Evolutionary conservation across 2,329 filamentous ascomycete species (phyloP).

Genomic region (Aaosphaeria pasadenensis): DNA sequence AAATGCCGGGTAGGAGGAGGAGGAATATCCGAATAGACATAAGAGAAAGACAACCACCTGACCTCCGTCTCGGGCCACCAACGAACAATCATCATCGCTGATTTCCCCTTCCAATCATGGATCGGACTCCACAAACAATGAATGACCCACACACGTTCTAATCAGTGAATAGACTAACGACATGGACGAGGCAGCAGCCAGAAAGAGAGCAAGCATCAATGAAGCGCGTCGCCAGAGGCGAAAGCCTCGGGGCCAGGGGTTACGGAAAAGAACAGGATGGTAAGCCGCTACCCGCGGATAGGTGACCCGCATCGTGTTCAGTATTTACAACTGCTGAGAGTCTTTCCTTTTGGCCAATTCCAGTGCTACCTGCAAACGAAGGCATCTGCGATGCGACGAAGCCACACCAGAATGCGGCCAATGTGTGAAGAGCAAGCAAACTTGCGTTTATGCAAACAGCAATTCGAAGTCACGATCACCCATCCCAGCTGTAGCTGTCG

Average conservation of each 20-base stretch:
- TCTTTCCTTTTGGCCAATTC: background rate
- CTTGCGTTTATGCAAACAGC: background rate
- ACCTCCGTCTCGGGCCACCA: no score
- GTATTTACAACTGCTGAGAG: background rate
- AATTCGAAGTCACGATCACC: no score
- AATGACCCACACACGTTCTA: no score
- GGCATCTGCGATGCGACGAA: background rate
- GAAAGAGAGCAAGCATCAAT: constrained; percentile 17
- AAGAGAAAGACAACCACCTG: no score
- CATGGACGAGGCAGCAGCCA: background rate
- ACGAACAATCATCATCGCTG: no score
- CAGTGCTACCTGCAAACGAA: background rate
- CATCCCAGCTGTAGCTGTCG: no score
- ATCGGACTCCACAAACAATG: no score
- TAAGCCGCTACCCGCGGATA: background rate
- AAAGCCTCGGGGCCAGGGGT: background rate
- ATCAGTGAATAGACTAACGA: no score
- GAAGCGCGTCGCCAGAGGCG: constrained; percentile 31
- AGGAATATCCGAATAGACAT: no score
- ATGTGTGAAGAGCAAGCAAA: background rate
- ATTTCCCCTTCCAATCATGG: no score
- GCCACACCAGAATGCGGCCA: background rate
- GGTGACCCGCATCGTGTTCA: no score
- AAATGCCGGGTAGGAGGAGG: no score
- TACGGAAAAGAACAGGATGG: constrained; percentile 1